Evolutionary conservation across 1,284 basidiomycete species (phyloP).

Genomic region (Fomitiporia mediterranea): DNA sequence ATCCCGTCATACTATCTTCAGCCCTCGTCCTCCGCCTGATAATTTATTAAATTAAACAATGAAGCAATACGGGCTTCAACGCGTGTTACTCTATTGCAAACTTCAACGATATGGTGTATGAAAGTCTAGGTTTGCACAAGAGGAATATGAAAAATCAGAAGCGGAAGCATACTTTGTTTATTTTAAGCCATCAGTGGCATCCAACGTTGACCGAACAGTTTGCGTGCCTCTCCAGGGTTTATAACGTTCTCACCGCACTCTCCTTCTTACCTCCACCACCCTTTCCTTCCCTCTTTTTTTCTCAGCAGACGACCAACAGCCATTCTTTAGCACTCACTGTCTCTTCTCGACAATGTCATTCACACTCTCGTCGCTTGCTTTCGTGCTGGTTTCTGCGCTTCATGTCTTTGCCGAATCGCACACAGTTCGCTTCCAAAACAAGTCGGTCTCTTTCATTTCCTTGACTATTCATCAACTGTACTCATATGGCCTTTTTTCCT

Average conservation of each 20-base stretch:
- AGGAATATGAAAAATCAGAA: background rate
- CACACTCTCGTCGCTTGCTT: slow-evolving; percentile 27
- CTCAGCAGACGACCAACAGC: background rate
- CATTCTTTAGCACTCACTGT: slow-evolving; percentile 10
- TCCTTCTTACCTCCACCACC: slow-evolving; percentile 5
- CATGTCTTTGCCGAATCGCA: slow-evolving; percentile 33
- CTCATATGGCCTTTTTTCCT: background rate
- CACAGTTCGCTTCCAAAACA: slow-evolving; percentile 35
- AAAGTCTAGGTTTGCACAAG: no score
- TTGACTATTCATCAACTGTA: background rate
- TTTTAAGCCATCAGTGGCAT: no score
- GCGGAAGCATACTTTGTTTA: background rate
- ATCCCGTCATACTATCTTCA: no score
- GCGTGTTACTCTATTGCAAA: no score
- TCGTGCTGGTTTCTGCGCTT: slow-evolving; percentile 26
- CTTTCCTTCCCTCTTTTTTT: background rate
- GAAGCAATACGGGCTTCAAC: no score
- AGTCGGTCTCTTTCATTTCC: slow-evolving; percentile 25
- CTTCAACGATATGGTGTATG: no score
- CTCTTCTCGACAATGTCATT: slow-evolving; percentile 27
- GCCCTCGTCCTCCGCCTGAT: no score
- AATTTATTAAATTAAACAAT: no score
- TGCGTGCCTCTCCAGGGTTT: no score
- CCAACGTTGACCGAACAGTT: no score
- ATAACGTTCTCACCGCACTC: background rate